These are phyloP conservation scores for Podila epicladia DNA, from an alignment of 192 early-diverging fungal species.

Conservation along the genomic window DNA sequence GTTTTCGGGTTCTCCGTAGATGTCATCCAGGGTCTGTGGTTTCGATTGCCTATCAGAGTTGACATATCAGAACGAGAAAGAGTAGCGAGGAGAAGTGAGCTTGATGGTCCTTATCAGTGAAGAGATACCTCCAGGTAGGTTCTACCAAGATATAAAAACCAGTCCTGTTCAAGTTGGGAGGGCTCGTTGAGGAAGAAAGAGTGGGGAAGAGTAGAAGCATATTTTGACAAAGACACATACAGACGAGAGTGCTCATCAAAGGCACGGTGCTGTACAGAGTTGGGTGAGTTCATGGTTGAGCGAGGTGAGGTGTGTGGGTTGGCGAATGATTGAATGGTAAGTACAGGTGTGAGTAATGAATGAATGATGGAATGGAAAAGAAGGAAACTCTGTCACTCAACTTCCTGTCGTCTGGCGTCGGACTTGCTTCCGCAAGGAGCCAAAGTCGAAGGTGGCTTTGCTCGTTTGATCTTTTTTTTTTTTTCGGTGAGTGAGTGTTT, in stretches of 20 bases:
- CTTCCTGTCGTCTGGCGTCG: too few species aligned
- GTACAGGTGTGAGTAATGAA: not conserved
- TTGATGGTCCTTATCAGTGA: not conserved
- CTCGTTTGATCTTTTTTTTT: constrained; percentile 5
- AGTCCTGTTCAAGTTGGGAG: not conserved
- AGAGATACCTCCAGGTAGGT: not conserved
- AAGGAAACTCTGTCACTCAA: not conserved
- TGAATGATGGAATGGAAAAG: not conserved
- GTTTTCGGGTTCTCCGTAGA: constrained; percentile 95
- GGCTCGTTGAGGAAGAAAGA: not conserved
- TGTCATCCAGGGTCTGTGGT: constrained; percentile 67
- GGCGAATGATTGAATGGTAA: not conserved
- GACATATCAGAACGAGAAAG: not conserved
- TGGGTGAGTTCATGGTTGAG: constrained; percentile 42
- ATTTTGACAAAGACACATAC: constrained; percentile 12
- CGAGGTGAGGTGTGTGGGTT: not conserved
- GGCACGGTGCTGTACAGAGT: constrained; percentile 50
- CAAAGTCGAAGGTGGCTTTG: not conserved
- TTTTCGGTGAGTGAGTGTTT: not conserved
- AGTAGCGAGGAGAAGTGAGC: not conserved
- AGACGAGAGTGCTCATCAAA: constrained; percentile 54
- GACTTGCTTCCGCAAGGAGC: too few species aligned
- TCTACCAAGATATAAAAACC: too few species aligned
- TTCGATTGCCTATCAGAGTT: constrained; percentile 49
- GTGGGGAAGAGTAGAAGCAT: not conserved